Evolutionary conservation across 2,329 filamentous ascomycete species (phyloP).

Genomic region (Exophiala bonariae): DNA sequence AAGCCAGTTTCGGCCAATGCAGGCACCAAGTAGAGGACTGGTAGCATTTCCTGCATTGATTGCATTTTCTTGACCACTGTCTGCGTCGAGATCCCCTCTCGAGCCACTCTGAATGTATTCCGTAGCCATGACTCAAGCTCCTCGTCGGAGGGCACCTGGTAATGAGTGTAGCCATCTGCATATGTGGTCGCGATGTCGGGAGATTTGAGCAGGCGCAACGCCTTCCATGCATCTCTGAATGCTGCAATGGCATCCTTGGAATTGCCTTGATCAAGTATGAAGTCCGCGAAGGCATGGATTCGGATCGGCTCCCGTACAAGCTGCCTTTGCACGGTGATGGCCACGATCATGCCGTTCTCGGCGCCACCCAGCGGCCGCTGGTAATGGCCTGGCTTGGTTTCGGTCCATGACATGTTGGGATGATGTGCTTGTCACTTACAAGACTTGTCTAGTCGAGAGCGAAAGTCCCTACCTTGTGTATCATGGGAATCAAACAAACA

Average conservation of each 20-base stretch:
- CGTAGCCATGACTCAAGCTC: conserved; percentile 14
- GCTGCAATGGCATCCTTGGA: conserved; percentile 1
- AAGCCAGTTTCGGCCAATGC: background rate
- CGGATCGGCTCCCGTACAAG: conserved; percentile 8
- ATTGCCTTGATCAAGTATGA: background rate
- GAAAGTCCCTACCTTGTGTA: too few relatives aligned
- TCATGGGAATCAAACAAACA: too few relatives aligned
- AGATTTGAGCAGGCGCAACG: conserved; percentile 11
- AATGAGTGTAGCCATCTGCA: conserved; percentile 6
- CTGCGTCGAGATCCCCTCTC: background rate
- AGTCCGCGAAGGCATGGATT: conserved; percentile 13
- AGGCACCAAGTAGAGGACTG: conserved; percentile 6
- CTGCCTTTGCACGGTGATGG: background rate
- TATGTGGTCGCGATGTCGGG: conserved; percentile 18
- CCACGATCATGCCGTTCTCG: conserved; percentile 6
- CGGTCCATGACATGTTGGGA: conserved; percentile 3
- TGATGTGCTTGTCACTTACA: too few relatives aligned
- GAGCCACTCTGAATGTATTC: conserved; percentile 9
- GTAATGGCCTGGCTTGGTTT: conserved; percentile 3
- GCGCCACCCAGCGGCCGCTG: conserved; percentile 4
- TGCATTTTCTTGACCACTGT: conserved; percentile 7
- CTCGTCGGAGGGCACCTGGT: conserved; percentile 2
- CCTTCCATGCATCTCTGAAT: conserved; percentile 12
- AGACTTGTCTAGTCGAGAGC: too few relatives aligned
- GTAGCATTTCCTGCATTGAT: conserved; percentile 1